phyloP scores from a whole-genome alignment of 2,329 filamentous ascomycete genomes.

The Pestalotiopsis sp. region DNA sequence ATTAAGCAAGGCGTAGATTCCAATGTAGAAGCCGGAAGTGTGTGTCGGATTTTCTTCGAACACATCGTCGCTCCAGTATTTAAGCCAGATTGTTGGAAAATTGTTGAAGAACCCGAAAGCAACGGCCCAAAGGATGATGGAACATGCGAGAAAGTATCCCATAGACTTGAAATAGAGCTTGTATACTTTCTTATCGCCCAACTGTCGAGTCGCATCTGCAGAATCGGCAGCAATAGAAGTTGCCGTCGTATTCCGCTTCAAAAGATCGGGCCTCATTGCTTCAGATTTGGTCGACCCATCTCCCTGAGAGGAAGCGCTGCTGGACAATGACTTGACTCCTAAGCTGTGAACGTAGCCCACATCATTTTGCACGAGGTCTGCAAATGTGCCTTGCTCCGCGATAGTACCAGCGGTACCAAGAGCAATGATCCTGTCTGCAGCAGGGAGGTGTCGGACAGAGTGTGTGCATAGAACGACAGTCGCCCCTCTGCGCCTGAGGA shows the following conservation, averaged over 20 bases:
- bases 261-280: neutral
- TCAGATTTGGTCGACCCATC: neutral
- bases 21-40: conserved; percentile 26
- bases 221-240: neutral
- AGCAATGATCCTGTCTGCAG: conserved; percentile 50
- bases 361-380: conserved; percentile 32
- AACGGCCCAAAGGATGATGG: conserved; percentile 12
- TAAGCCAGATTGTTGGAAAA: conserved; percentile 28
- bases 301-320: conserved; percentile 9
- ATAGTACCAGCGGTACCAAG: conserved; percentile 49
- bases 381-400: conserved; percentile 45
- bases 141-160: conserved; percentile 13
- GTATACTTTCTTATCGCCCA: conserved; percentile 25
- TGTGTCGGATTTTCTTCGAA: conserved; percentile 12
- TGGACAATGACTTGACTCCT: conserved; percentile 19
- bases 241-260: conserved; percentile 5
- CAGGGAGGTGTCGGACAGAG: conserved; percentile 39
- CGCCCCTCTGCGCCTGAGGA: conserved; percentile 24
- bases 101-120: conserved; percentile 23
- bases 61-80: conserved; percentile 25
- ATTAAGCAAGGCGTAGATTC: conserved; percentile 26
- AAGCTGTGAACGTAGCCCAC: conserved; percentile 27
- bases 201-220: conserved; percentile 17
- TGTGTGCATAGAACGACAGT: conserved; percentile 42
- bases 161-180: conserved; percentile 28